Conservation (phyloP, 2,329 filamentous ascomycete genomes). For the Nothophoma quercina region DNA sequence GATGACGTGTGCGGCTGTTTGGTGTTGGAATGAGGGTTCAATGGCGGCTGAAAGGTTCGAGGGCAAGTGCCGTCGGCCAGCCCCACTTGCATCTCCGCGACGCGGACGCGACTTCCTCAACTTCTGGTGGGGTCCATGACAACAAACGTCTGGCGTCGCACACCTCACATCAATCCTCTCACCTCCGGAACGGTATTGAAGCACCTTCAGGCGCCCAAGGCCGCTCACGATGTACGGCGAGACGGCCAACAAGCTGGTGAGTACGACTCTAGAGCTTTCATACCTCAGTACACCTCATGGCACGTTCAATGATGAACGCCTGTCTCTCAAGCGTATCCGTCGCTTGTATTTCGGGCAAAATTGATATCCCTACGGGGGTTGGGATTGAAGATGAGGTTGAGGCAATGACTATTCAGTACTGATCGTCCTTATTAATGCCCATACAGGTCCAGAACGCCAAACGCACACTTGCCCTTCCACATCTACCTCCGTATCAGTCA, state of each 20-base stretch:
- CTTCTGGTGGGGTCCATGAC: slow-evolving; percentile 5
- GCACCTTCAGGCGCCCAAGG: background rate
- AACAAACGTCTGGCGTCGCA: slow-evolving; percentile 2
- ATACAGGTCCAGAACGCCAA: slow-evolving; percentile 91
- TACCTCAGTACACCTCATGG: background rate
- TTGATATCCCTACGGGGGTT: no score
- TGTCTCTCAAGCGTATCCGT: no score
- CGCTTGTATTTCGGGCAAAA: no score
- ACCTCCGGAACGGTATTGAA: background rate
- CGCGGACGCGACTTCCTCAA: slow-evolving; percentile 26
- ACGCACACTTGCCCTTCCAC: slow-evolving; percentile 83
- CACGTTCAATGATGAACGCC: no score
- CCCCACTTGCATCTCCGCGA: slow-evolving; percentile 23
- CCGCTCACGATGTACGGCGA: slow-evolving; percentile 80
- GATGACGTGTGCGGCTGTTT: slow-evolving; percentile 9
- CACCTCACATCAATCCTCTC: background rate
- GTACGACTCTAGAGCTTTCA: slow-evolving; percentile 24
- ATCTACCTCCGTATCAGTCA: slow-evolving; percentile 90
- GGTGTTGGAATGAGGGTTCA: slow-evolving; percentile 19
- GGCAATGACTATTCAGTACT: no score
- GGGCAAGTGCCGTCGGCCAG: slow-evolving; percentile 24
- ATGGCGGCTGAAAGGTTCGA: slow-evolving; percentile 20
- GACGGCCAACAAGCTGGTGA: slow-evolving; percentile 81
- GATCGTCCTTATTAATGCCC: background rate
- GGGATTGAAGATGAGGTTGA: no score